Conservation (phyloP, 306 rosid genomes). For the Alnus glutinosa region DNA sequence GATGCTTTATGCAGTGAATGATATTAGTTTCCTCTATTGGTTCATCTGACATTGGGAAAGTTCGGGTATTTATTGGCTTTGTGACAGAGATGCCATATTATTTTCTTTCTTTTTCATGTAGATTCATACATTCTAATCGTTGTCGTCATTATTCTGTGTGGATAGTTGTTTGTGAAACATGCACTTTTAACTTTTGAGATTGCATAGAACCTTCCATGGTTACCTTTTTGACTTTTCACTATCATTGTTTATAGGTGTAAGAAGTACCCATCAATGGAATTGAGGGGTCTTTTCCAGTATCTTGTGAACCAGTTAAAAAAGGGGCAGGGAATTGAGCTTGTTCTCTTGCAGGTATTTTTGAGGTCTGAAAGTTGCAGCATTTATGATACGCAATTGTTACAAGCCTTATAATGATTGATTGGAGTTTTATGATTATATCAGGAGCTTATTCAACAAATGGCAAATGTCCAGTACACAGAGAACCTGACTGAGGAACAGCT, state of each 20-base stretch:
- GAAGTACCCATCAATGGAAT: conserved; percentile 98
- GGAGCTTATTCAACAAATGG: conserved; percentile 99
- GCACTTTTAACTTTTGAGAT: conserved; percentile 1
- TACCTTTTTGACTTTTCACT: not conserved
- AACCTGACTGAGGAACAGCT: conserved; percentile 95
- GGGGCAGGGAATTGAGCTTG: conserved; percentile 95
- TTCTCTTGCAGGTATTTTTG: conserved; percentile 77
- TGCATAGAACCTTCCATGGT: not conserved
- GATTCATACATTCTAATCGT: not conserved
- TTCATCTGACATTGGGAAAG: not conserved
- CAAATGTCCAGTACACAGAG: conserved; percentile 96
- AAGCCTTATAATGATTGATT: conserved; percentile 16
- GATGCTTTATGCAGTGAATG: not conserved
- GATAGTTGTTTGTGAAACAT: not conserved
- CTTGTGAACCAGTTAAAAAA: conserved; percentile 93
- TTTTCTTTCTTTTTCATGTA: not conserved
- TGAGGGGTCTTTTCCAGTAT: conserved; percentile 98
- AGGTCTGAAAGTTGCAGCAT: conserved; percentile 4
- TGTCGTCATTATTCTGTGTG: not conserved
- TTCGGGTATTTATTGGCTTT: not conserved
- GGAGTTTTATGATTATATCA: conserved; percentile 37
- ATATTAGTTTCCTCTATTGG: not conserved
- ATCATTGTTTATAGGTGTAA: conserved; percentile 66
- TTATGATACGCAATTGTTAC: conserved; percentile 12
- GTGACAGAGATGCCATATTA: not conserved